Conservation (phyloP, 1,284 basidiomycete genomes). For the Veloporphyrellus conicus region DNA sequence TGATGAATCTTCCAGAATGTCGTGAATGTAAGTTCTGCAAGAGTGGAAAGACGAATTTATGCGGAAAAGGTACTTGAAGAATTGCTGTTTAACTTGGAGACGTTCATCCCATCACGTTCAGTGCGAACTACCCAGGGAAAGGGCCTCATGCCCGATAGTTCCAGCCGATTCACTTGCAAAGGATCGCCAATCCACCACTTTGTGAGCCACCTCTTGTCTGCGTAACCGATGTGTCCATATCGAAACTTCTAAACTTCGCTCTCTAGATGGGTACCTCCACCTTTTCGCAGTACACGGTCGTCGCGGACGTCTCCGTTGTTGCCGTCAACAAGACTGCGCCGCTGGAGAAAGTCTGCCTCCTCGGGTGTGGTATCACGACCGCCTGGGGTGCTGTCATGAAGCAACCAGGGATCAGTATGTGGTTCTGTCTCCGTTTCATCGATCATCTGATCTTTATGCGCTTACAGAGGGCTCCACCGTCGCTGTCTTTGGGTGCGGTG, state of each 20-base stretch:
- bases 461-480: slow-evolving; percentile 74
- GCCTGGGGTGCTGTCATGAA: slow-evolving; percentile 87
- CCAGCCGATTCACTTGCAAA: slow-evolving; percentile 86
- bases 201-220: slow-evolving; percentile 45
- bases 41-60: slow-evolving; percentile 97
- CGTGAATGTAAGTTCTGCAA: slow-evolving; percentile 97
- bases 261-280: slow-evolving; percentile 94
- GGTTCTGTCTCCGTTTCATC: not conserved
- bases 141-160: slow-evolving; percentile 93
- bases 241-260: not conserved
- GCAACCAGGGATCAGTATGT: slow-evolving; percentile 71
- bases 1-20: slow-evolving; percentile 61
- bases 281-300: slow-evolving; percentile 98
- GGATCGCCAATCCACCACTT: slow-evolving; percentile 91
- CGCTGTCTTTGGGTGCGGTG: slow-evolving; percentile 94
- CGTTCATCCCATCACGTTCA: slow-evolving; percentile 25
- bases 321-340: slow-evolving; percentile 83
- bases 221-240: not conserved
- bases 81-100: not conserved
- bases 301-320: slow-evolving; percentile 95
- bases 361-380: slow-evolving; percentile 97
- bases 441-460: not conserved
- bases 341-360: slow-evolving; percentile 90
- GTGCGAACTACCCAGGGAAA: slow-evolving; percentile 94
- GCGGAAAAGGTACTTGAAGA: slow-evolving; percentile 65